Evolutionary conservation across 2,329 filamentous ascomycete species (phyloP), one percentile per base, ranked within the genome.

Genomic region (Fusarium liriodendri): DNA sequence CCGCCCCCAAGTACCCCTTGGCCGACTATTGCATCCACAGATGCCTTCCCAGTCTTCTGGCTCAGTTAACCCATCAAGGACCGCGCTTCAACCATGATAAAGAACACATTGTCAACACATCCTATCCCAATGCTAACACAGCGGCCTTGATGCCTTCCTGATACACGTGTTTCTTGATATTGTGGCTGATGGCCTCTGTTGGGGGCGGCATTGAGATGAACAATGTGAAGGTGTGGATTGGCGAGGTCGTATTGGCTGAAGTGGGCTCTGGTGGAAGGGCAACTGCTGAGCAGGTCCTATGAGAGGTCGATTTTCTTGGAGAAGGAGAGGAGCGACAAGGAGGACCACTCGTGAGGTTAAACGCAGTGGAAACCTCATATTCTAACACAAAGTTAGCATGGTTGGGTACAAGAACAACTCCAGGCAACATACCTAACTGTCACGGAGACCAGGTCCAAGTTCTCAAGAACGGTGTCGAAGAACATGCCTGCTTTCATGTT

Each of bases 291-390:
- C n/a, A 52, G 18, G 1, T 45, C 9, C 75, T 77, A 80, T 2
- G 75, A 58, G 4, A 69, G 76, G 18, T 78, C 78, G 7, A 80
- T 62, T 42, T 80, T 78, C 32, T 75, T 71, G 2, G 77, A 60
- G 16, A n/a, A 52, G 40, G 63, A 52, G 40, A 38, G 14, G 14
- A 5, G 71, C 45, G 5, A 74, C 18, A 60, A 32, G 14, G 66
- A 69, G 9, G 27, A 27, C 4, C 37, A 25, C 3, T 27, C 61
- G 14, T 27, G 29, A 10, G 45, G n/a, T 8, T 16, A 32, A 8
- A 65, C 25, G 5, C 13, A 40, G 14, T 62, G 37, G 10, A 62
- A 14, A 2, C 32, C 42, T 14, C 60, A 18, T 13, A 40, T 25
- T 2, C 71, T 73, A 5, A 5, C 7, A 2, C 5, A 8, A 5